phyloP scores from a whole-genome alignment of 495 filamentous ascomycete genomes.

The Achaetomiella virescens region DNA sequence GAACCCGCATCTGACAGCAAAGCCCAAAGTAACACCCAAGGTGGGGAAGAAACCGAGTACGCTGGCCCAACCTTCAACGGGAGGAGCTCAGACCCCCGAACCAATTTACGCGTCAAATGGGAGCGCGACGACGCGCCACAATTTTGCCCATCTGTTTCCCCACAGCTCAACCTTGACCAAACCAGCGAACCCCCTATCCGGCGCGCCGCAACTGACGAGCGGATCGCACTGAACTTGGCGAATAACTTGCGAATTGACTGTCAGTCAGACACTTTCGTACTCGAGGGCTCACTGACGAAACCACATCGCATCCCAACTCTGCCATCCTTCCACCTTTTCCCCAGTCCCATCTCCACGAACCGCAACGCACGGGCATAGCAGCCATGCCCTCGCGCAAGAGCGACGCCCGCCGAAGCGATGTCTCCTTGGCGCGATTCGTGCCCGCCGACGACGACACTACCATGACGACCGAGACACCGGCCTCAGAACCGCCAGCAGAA shows the following conservation, averaged over 20 bases:
- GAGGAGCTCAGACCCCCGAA: no score
- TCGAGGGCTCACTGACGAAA: not conserved
- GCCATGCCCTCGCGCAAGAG: conserved; percentile 37
- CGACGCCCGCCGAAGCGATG: conserved; percentile 36
- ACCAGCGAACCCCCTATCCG: not conserved
- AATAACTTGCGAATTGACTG: not conserved
- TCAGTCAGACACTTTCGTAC: no score
- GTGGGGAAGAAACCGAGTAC: no score
- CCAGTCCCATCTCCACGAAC: no score
- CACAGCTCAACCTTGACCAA: not conserved
- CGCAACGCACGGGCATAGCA: not conserved
- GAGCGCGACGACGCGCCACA: conserved; percentile 29
- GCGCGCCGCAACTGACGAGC: not conserved
- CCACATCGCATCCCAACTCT: not conserved
- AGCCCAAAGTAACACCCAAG: no score
- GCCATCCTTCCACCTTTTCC: not conserved
- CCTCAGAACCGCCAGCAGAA: conserved; percentile 16
- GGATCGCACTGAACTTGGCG: not conserved
- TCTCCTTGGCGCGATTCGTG: conserved; percentile 38
- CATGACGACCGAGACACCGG: conserved; percentile 20
- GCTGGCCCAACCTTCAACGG: no score
- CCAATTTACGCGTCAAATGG: conserved; percentile 22
- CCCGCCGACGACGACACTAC: conserved; percentile 31
- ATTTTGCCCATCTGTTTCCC: conserved; percentile 16
- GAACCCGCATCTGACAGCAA: no score